Conservation (phyloP, 2,329 filamentous ascomycete genomes). For the Calonectria pteridis region DNA sequence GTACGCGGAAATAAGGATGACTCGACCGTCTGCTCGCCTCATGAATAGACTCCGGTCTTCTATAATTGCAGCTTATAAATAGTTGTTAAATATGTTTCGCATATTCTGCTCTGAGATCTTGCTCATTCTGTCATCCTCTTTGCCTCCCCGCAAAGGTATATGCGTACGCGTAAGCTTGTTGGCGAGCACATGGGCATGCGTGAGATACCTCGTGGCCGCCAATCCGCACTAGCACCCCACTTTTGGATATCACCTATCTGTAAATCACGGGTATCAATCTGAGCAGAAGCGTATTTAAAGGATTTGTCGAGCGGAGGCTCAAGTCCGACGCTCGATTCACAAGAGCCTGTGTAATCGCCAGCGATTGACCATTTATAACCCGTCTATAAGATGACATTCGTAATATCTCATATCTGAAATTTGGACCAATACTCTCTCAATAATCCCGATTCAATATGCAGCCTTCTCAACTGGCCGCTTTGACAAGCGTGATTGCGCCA, state of each 20-base stretch:
- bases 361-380: not conserved
- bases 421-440: not conserved
- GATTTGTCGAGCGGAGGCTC: not conserved
- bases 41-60: not conserved
- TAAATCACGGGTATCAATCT: not conserved
- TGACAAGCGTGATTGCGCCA: slow-evolving; percentile 1
- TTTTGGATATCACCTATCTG: not conserved
- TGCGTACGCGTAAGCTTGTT: not conserved
- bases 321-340: not conserved
- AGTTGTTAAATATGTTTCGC: not conserved
- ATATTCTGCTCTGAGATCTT: not conserved
- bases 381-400: not conserved
- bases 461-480: not conserved
- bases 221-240: not conserved
- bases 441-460: slow-evolving; percentile 6
- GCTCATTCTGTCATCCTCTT: not conserved
- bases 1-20: not conserved
- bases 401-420: not conserved
- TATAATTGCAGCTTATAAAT: not conserved
- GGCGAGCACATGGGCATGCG: not conserved
- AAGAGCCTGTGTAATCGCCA: not conserved
- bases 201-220: not conserved
- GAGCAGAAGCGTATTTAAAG: not conserved
- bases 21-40: not conserved
- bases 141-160: not conserved